phyloP scores from a whole-genome alignment of 176 grass and related monocot genomes.

The Oryza glaberrima region DNA sequence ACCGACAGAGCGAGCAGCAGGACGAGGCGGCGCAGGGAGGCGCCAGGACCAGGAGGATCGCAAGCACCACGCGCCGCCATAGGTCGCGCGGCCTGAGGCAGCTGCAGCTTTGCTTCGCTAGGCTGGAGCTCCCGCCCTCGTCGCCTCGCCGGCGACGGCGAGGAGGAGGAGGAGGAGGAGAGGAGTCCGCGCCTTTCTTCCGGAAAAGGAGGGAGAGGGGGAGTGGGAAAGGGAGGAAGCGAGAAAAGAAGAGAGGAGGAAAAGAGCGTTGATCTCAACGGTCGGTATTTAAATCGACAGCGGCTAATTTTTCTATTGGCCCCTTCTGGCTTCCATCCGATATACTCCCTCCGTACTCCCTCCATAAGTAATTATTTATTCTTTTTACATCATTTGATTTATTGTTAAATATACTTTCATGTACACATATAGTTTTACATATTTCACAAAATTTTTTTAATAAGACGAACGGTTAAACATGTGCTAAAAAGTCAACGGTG shows the following conservation, averaged over 20 bases:
- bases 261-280: slow-evolving; percentile 24
- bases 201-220: background rate
- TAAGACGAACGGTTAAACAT: too few relatives aligned
- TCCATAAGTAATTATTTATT: too few relatives aligned
- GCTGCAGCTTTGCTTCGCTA: background rate
- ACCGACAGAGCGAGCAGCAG: slow-evolving; percentile 29
- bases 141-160: background rate
- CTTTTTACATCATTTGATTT: too few relatives aligned
- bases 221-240: background rate
- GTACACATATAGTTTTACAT: too few relatives aligned
- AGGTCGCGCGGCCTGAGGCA: background rate
- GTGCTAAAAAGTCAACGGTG: too few relatives aligned
- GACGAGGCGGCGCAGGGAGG: background rate
- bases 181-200: background rate
- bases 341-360: too few relatives aligned
- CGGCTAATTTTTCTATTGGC: background rate
- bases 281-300: slow-evolving; percentile 22
- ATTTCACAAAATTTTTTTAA: too few relatives aligned
- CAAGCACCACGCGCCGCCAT: background rate
- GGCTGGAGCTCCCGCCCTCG: background rate
- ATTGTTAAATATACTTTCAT: too few relatives aligned
- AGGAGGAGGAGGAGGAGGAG: background rate
- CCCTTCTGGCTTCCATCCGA: background rate
- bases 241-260: background rate
- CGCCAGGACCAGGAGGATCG: background rate